Conservation (phyloP, 2,329 filamentous ascomycete genomes). For the Samsoniella hepiali region DNA sequence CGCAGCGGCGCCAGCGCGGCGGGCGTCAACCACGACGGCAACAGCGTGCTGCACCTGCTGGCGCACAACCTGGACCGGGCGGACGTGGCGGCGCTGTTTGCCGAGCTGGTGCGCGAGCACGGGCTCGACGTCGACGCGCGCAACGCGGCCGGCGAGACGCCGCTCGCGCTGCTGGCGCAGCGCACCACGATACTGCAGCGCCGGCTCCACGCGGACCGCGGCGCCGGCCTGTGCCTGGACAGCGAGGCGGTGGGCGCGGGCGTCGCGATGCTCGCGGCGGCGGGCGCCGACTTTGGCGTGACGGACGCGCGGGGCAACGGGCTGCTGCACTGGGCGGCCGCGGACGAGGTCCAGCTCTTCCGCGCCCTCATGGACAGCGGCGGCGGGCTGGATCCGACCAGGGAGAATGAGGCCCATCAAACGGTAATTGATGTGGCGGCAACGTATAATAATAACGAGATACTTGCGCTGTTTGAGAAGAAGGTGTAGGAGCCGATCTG, state of each 20-base stretch:
- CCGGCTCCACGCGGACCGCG: neutral
- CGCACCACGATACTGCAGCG: neutral
- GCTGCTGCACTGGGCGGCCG: slow-evolving; percentile 31
- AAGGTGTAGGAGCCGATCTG: neutral
- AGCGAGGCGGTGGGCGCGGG: neutral
- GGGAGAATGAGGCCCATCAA: slow-evolving; percentile 29
- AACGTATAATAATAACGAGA: slow-evolving; percentile 20
- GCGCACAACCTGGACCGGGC: neutral
- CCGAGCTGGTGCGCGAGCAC: slow-evolving; percentile 10
- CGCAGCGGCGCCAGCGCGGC: neutral
- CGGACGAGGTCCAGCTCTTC: slow-evolving; percentile 23
- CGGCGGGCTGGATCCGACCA: slow-evolving; percentile 29
- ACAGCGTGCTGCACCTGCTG: slow-evolving; percentile 8
- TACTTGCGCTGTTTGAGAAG: slow-evolving; percentile 13
- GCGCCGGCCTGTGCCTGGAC: neutral
- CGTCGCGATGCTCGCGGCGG: slow-evolving; percentile 19
- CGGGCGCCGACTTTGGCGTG: slow-evolving; percentile 29
- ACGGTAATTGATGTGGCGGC: slow-evolving; percentile 35
- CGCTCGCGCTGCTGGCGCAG: slow-evolving; percentile 17
- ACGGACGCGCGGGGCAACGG: slow-evolving; percentile 27
- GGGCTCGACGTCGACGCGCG: slow-evolving; percentile 21
- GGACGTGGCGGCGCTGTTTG: slow-evolving; percentile 14
- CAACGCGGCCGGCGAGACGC: slow-evolving; percentile 21
- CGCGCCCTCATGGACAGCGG: slow-evolving; percentile 24
- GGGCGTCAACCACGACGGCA: neutral